These are phyloP conservation scores for Tetrapyrgos nigripes DNA, from an alignment of 1,284 basidiomycete species.

Conservation along the genomic window DNA sequence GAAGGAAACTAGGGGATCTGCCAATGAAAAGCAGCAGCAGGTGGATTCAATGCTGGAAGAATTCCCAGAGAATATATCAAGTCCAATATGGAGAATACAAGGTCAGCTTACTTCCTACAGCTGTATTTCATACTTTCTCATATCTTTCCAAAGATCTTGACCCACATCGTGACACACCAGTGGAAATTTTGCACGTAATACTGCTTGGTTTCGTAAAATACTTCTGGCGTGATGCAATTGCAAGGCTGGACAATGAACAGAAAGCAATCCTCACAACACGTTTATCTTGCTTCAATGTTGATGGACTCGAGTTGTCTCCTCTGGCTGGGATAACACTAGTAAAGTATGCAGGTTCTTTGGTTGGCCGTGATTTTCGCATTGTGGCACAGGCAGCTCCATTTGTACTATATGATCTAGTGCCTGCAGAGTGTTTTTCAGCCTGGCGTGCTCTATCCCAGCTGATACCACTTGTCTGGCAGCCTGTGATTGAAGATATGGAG, in stretches of 20 bases:
- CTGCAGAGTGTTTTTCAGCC: constrained; percentile 21
- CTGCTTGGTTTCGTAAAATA: constrained; percentile 45
- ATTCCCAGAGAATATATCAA: too few relatives aligned
- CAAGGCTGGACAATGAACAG: too few relatives aligned
- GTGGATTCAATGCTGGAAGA: neutral
- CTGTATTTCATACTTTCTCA: neutral
- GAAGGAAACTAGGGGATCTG: neutral
- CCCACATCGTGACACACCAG: constrained; percentile 38
- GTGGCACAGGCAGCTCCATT: too few relatives aligned
- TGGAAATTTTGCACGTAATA: constrained; percentile 43
- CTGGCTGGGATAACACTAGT: too few relatives aligned
- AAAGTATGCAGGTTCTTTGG: too few relatives aligned
- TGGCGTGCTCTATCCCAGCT: constrained; percentile 40
- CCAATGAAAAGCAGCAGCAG: neutral
- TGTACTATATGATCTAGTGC: too few relatives aligned
- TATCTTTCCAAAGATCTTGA: constrained; percentile 31
- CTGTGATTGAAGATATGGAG: constrained; percentile 37
- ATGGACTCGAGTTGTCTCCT: too few relatives aligned
- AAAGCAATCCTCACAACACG: too few relatives aligned
- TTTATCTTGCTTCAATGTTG: too few relatives aligned
- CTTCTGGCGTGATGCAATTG: constrained; percentile 40
- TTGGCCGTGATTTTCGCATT: too few relatives aligned
- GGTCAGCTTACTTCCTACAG: neutral
- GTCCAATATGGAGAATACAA: constrained; percentile 9
- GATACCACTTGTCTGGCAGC: constrained; percentile 42